phyloP scores from a whole-genome alignment of 2,329 filamentous ascomycete species.

The Neocatenulostroma microsporum region DNA sequence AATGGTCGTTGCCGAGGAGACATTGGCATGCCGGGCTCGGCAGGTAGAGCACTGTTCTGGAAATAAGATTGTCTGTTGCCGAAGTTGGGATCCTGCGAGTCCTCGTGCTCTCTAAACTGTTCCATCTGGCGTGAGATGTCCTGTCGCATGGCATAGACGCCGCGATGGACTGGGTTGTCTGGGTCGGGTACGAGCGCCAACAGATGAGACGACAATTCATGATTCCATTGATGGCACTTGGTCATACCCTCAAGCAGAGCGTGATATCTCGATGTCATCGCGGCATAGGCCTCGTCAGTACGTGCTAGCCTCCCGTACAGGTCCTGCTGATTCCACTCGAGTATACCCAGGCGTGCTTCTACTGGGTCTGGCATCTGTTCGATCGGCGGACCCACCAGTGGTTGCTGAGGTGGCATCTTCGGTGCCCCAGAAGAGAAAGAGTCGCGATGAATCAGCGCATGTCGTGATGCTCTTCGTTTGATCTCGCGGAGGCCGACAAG shows the following conservation, averaged over 20 bases:
- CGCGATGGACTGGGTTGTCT: slow-evolving; percentile 70
- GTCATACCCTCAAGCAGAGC: slow-evolving; percentile 71
- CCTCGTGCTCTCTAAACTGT: slow-evolving; percentile 48
- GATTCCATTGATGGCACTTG: slow-evolving; percentile 71
- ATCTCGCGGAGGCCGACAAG: slow-evolving; percentile 87
- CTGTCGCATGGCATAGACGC: slow-evolving; percentile 55
- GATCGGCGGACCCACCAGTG: slow-evolving; percentile 51
- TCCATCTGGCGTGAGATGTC: slow-evolving; percentile 57
- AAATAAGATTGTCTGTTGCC: slow-evolving; percentile 35
- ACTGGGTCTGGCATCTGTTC: slow-evolving; percentile 68
- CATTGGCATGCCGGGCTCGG: slow-evolving; percentile 47
- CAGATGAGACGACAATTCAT: slow-evolving; percentile 71
- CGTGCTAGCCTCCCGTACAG: slow-evolving; percentile 67
- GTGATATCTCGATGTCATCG: slow-evolving; percentile 73
- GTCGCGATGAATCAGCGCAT: slow-evolving; percentile 87
- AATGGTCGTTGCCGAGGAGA: slow-evolving; percentile 82
- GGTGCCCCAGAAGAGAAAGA: slow-evolving; percentile 61
- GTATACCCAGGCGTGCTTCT: slow-evolving; percentile 63
- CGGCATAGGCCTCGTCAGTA: slow-evolving; percentile 73
- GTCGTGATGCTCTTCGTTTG: slow-evolving; percentile 85
- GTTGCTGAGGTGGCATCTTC: slow-evolving; percentile 65
- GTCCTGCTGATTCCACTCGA: slow-evolving; percentile 81
- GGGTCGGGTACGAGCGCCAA: slow-evolving; percentile 64
- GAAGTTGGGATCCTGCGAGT: slow-evolving; percentile 52
- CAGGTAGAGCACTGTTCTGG: slow-evolving; percentile 22